These are phyloP conservation scores for Sequoia sempervirens DNA, from an alignment of 75 land plant genomes.

Conservation along the genomic window DNA sequence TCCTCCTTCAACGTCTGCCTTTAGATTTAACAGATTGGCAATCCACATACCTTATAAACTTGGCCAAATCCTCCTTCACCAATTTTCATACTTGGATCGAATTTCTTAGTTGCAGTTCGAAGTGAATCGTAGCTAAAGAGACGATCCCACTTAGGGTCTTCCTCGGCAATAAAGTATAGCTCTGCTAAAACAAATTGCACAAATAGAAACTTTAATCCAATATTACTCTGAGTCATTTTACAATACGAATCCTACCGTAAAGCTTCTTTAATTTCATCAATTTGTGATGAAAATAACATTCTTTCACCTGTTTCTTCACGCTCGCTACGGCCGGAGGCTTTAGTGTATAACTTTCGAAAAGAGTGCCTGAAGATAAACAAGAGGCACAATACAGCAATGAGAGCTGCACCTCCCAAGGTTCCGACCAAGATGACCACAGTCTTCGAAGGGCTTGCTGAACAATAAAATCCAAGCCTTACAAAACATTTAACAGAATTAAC, in stretches of 20 bases:
- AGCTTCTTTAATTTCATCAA: not conserved
- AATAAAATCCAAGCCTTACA: too few species aligned
- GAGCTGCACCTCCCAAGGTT: not conserved
- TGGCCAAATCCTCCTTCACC: slow-evolving; percentile 16
- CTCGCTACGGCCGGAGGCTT: not conserved
- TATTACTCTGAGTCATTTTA: too few species aligned
- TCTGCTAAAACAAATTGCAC: too few species aligned
- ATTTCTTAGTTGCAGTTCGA: not conserved
- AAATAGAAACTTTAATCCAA: too few species aligned
- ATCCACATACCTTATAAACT: slow-evolving; percentile 11
- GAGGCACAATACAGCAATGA: not conserved
- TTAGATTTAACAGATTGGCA: not conserved
- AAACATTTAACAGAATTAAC: too few species aligned
- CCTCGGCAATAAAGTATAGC: not conserved
- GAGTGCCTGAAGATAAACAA: not conserved
- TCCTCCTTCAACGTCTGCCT: not conserved
- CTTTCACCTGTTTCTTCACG: not conserved
- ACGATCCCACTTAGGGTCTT: too few species aligned
- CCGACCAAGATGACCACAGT: not conserved
- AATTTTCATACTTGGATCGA: not conserved
- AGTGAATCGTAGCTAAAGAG: not conserved
- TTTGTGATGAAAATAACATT: not conserved
- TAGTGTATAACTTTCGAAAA: not conserved
- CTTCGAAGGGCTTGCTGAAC: not conserved
- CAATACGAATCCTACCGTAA: too few species aligned